phyloP scores from a whole-genome alignment of 305 asterid genomes.

The Fraxinus paxiana region DNA sequence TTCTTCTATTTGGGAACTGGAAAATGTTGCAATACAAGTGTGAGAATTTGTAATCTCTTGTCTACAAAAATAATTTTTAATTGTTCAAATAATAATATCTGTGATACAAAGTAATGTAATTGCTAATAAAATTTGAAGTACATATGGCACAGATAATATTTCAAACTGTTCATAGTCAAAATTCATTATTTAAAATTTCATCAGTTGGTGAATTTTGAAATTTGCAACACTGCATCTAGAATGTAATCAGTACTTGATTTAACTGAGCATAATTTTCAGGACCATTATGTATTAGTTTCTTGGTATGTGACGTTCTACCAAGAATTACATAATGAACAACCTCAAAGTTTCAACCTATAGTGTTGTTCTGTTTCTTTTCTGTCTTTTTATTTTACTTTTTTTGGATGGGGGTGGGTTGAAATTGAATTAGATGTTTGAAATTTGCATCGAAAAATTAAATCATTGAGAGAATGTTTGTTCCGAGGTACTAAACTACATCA shows the following conservation, averaged over 20 bases:
- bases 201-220: background rate
- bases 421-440: background rate
- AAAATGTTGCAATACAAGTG: background rate
- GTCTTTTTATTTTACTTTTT: no score
- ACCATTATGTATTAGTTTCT: background rate
- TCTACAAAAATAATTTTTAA: no score
- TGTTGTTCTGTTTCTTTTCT: background rate
- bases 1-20: background rate
- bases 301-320: background rate
- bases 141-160: background rate
- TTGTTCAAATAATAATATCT: background rate
- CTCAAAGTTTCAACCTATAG: background rate
- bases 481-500: background rate
- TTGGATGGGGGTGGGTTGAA: background rate
- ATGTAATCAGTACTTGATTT: background rate
- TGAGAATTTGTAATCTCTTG: background rate
- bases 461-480: background rate
- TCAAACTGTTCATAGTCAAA: background rate
- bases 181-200: no score
- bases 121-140: background rate
- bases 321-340: background rate
- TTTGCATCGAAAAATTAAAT: no score
- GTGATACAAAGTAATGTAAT: background rate
- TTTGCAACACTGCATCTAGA: background rate
- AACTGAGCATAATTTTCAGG: background rate